Evolutionary conservation across 495 filamentous ascomycete genomes (phyloP).

Genomic region (Podospora pseudopauciseta): DNA sequence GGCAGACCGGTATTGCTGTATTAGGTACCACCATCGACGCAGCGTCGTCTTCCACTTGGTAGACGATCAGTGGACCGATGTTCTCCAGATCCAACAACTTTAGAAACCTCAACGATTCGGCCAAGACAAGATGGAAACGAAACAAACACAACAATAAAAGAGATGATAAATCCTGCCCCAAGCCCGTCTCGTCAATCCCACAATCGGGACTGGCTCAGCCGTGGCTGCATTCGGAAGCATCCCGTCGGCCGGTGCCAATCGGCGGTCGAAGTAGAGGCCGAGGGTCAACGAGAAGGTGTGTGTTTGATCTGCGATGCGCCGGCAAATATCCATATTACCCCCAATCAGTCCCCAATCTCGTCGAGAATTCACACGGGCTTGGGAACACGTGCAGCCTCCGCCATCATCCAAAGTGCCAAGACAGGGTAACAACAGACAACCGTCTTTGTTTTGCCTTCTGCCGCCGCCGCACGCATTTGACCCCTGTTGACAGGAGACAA

Average conservation of each 20-base stretch:
- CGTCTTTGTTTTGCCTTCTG: constrained; percentile 11
- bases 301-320: constrained; percentile 25
- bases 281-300: background rate
- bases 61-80: background rate
- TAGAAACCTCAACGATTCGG: background rate
- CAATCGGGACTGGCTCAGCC: constrained; percentile 16
- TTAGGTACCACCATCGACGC: background rate
- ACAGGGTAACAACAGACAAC: background rate
- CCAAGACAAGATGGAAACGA: background rate
- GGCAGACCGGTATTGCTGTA: too few species aligned
- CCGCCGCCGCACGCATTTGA: constrained; percentile 1
- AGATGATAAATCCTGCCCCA: constrained; percentile 7
- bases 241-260: constrained; percentile 23
- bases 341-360: constrained; percentile 22
- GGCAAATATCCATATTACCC: constrained; percentile 37
- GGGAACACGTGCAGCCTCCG: background rate
- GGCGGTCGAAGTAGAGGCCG: constrained; percentile 19
- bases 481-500: background rate
- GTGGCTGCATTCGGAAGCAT: constrained; percentile 29
- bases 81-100: too few species aligned
- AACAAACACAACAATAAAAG: constrained; percentile 2
- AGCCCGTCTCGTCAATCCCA: constrained; percentile 8
- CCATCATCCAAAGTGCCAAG: constrained; percentile 37
- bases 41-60: background rate
- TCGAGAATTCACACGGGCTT: constrained; percentile 17